Percentiles rank a stretch among this genome's conserved stretches.
These are phyloP conservation scores for Alloascoidea africana DNA, from an alignment of 805 yeast species.

Conservation along the genomic window DNA sequence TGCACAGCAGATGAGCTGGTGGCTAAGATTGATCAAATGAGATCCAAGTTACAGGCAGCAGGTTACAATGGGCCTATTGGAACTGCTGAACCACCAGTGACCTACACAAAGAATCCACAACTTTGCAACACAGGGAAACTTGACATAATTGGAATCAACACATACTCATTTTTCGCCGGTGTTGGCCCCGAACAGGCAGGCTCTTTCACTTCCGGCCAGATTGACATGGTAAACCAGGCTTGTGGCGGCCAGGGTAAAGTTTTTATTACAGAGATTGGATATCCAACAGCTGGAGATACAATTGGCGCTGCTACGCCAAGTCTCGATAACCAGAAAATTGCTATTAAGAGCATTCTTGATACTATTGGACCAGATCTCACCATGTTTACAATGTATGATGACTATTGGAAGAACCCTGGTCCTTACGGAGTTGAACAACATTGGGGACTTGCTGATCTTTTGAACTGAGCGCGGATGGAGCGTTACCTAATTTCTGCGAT, in stretches of 20 bases:
- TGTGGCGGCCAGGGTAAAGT: slow-evolving; percentile 16
- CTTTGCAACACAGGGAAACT: slow-evolving; percentile 53
- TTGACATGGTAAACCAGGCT: slow-evolving; percentile 23
- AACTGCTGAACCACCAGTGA: slow-evolving; percentile 83
- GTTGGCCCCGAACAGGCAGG: slow-evolving; percentile 60
- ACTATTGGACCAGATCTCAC: slow-evolving; percentile 46
- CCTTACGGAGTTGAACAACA: slow-evolving; percentile 73
- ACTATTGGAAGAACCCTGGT: slow-evolving; percentile 81
- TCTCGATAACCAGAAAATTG: slow-evolving; percentile 51
- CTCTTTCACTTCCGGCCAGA: slow-evolving; percentile 48
- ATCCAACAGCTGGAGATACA: slow-evolving; percentile 58
- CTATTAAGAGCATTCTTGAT: slow-evolving; percentile 47
- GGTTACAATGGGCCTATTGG: slow-evolving; percentile 71
- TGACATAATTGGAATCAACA: slow-evolving; percentile 76
- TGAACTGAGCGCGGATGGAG: too few species aligned
- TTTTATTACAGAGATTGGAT: slow-evolving; percentile 75
- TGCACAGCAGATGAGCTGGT: slow-evolving; percentile 47
- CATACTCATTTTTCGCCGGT: slow-evolving; percentile 61
- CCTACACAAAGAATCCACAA: slow-evolving; percentile 43
- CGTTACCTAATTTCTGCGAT: too few species aligned
- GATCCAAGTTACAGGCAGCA: slow-evolving; percentile 36
- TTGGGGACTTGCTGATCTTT: slow-evolving; percentile 38
- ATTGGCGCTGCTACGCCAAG: slow-evolving; percentile 68
- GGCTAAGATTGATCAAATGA: slow-evolving; percentile 49
- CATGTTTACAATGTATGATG: slow-evolving; percentile 68